These are phyloP conservation scores for Nasturtium officinale DNA, from an alignment of 345 rosid species.

Conservation along the genomic window DNA sequence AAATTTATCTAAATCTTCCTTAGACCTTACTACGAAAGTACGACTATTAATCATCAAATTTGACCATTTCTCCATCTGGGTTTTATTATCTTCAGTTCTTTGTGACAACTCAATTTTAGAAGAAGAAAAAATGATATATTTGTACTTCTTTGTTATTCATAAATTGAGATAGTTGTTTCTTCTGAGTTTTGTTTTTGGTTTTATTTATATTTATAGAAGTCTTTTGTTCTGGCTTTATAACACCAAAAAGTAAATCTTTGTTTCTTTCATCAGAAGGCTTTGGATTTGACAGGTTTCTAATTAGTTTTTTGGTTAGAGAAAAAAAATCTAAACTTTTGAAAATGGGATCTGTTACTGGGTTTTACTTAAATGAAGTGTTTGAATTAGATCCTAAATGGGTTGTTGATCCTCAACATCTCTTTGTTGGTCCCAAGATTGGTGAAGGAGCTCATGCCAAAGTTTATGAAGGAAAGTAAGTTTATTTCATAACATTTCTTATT, in stretches of 20 bases:
- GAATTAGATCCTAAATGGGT: slow-evolving; percentile 78
- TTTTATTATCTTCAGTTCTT: slow-evolving; percentile 29
- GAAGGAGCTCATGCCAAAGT: slow-evolving; percentile 99
- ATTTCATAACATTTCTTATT: background rate
- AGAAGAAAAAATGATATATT: background rate
- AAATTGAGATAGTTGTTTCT: slow-evolving; percentile 26
- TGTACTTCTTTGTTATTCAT: slow-evolving; percentile 21
- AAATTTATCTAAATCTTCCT: slow-evolving; percentile 8
- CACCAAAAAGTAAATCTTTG: slow-evolving; percentile 15
- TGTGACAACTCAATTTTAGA: slow-evolving; percentile 23
- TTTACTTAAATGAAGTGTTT: slow-evolving; percentile 58
- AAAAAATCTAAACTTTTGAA: slow-evolving; percentile 2
- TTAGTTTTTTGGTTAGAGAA: background rate
- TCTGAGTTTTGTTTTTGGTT: slow-evolving; percentile 18
- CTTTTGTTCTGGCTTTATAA: slow-evolving; percentile 37
- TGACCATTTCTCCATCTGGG: slow-evolving; percentile 32
- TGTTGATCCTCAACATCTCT: slow-evolving; percentile 82
- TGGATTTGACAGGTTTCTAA: slow-evolving; percentile 25
- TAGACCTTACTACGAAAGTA: slow-evolving; percentile 6
- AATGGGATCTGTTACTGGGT: slow-evolving; percentile 81
- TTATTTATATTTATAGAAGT: slow-evolving; percentile 29
- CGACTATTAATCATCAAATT: slow-evolving; percentile 27
- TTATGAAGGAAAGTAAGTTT: slow-evolving; percentile 96
- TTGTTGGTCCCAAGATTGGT: slow-evolving; percentile 98
- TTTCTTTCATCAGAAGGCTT: slow-evolving; percentile 24